Evolutionary conservation across 805 yeast species (phyloP).

Genomic region (Schwanniomyces yamadae): DNA sequence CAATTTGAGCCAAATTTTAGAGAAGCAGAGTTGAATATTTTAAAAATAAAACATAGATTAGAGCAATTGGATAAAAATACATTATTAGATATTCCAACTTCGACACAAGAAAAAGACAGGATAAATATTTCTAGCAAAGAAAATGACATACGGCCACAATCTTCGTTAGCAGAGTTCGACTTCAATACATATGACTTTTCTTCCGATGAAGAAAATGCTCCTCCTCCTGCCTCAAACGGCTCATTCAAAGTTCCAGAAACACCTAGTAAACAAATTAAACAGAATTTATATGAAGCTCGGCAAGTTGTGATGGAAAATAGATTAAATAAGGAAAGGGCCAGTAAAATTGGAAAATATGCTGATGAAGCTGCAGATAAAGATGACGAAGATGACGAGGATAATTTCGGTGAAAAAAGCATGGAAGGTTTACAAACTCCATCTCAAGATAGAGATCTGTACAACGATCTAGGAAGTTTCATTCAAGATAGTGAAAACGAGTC

Average conservation of each 20-base stretch:
- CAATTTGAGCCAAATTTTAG: slow-evolving; percentile 25
- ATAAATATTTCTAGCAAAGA: neutral
- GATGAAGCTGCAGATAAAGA: neutral
- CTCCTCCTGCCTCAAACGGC: neutral
- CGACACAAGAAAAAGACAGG: slow-evolving; percentile 3
- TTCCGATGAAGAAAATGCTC: slow-evolving; percentile 2
- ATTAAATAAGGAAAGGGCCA: neutral
- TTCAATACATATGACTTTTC: slow-evolving; percentile 12
- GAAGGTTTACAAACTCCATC: slow-evolving; percentile 36
- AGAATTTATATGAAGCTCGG: slow-evolving; percentile 19
- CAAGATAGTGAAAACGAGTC: slow-evolving; percentile 15
- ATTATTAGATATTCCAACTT: slow-evolving; percentile 1
- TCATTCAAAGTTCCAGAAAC: slow-evolving; percentile 1
- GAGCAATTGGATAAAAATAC: neutral
- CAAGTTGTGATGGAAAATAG: slow-evolving; percentile 11
- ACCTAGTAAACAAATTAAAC: slow-evolving; percentile 3
- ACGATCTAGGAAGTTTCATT: slow-evolving; percentile 27
- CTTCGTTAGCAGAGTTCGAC: slow-evolving; percentile 5
- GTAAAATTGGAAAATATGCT: neutral
- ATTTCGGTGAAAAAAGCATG: slow-evolving; percentile 33
- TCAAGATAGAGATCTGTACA: slow-evolving; percentile 31
- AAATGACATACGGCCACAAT: neutral
- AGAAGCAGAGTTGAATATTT: slow-evolving; percentile 14
- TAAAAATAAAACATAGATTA: neutral
- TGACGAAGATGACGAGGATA: slow-evolving; percentile 23